Evolutionary conservation across 1,139 yeast species (phyloP).

Genomic region (Meyerozyma guilliermondii): DNA sequence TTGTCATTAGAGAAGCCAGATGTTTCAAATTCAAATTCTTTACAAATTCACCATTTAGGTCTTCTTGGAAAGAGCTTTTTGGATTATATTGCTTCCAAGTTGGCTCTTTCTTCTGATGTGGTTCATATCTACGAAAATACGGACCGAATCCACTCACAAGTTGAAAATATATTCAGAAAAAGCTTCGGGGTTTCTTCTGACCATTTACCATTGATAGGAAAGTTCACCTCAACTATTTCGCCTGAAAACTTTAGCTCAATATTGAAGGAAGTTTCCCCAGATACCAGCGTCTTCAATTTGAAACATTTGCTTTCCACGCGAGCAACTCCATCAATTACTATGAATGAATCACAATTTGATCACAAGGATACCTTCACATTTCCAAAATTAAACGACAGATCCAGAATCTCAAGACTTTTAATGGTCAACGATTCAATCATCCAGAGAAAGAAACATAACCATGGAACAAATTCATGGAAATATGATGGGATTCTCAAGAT

Average conservation of each 20-base stretch:
- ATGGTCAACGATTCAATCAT: slow-evolving; percentile 6
- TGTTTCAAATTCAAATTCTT: not conserved
- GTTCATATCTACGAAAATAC: not conserved
- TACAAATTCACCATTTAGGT: not conserved
- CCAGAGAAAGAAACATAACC: not conserved
- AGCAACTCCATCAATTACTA: not conserved
- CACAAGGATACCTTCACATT: slow-evolving; percentile 6
- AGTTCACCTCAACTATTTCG: not conserved
- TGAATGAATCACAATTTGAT: not conserved
- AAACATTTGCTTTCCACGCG: not conserved
- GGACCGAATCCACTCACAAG: not conserved
- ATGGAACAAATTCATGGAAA: not conserved
- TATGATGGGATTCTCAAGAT: not conserved
- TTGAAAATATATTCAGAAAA: not conserved
- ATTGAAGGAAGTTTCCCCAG: not conserved
- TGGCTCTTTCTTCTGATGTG: not conserved
- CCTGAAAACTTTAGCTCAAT: not conserved
- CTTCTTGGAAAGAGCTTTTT: not conserved
- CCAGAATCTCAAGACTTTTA: slow-evolving; percentile 6
- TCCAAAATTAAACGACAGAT: slow-evolving; percentile 8
- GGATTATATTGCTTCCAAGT: not conserved
- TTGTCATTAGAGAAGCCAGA: not conserved
- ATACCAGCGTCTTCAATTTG: not conserved
- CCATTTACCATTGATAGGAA: not conserved
- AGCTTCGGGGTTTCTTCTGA: not conserved